Evolutionary conservation across 257 asterid genomes (phyloP), one percentile per base, ranked within the genome.

Genomic region (Knoxia roxburghii): DNA sequence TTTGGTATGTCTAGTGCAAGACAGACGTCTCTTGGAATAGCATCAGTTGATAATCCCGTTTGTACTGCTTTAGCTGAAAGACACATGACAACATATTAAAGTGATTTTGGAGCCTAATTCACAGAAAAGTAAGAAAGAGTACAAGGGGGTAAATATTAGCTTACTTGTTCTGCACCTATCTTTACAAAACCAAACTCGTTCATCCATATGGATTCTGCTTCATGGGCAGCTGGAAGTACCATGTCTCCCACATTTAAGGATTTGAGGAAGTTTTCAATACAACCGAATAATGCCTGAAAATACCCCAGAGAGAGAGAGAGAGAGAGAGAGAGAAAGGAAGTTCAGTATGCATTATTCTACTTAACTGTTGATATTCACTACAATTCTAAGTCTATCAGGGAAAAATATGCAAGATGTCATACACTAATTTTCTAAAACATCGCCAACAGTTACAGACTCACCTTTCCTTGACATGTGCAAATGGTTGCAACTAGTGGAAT

Each of bases 401-500:
- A 5, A 51, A 33, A 20, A 32, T 4, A 41, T 46, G 17, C 58
- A 12, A 27, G 50, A 35, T 32, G 23, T 23, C 6, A 6, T 46
- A 48, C 24, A 5, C 18, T 17, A 1, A 1, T 48, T 48, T 56
- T n/a, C n/a, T n/a, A n/a, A n/a, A 59, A 18, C 46, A 8, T 33
- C 32, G 27, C 40, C 15, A 59, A 57, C 49, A 29, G 23, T 15
- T 59, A 39, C n/a, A 15, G 33, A 26, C 76, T 32, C 30, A 87
- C 97, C 94, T 82, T 84, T 72, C 96, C 93, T 72, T 89, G 94
- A 69, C 60, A 77, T 45, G 72, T 77, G 20, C 69, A 68, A 65
- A 77, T 66, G 4, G 98, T 93, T 5, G 98, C 98, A 58, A 89
- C 98, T 33, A 93, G 72, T 20, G 98, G 98, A 48, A 89, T 86